A percentile compares a stretch with the other conserved stretches of the same genome.
phyloP scores from a whole-genome alignment of 495 filamentous ascomycete species.

The Apodospora peruviana region DNA sequence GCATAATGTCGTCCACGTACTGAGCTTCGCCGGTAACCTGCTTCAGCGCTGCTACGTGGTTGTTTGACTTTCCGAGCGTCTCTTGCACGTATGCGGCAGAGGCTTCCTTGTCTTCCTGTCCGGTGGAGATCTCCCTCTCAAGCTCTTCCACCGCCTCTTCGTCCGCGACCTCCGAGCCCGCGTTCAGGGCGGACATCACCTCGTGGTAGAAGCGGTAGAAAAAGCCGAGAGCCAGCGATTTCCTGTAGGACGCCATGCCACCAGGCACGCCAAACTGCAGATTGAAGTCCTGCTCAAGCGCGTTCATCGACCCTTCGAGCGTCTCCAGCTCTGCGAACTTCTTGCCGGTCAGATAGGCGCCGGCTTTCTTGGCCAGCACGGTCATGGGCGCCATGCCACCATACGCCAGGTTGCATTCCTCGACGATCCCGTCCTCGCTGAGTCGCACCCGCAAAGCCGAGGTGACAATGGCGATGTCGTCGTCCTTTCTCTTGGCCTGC shows the following conservation, averaged over 20 bases:
- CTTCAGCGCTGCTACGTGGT: conserved; percentile 88
- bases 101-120: conserved; percentile 55
- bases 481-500: conserved; percentile 91
- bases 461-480: conserved; percentile 96
- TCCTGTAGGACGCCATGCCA: conserved; percentile 94
- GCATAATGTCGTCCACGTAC: conserved; percentile 93
- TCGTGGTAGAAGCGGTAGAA: conserved; percentile 87
- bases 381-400: conserved; percentile 89
- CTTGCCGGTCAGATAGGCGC: conserved; percentile 66
- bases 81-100: conserved; percentile 63
- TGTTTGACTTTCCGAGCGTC: conserved; percentile 72
- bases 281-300: conserved; percentile 81
- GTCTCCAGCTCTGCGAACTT: conserved; percentile 73
- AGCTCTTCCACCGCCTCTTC: conserved; percentile 59
- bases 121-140: conserved; percentile 58
- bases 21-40: conserved; percentile 91
- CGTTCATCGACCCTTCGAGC: conserved; percentile 81
- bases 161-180: conserved; percentile 40
- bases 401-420: conserved; percentile 71
- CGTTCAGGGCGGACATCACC: conserved; percentile 42
- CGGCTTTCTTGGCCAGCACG: conserved; percentile 71
- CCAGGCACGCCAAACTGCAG: conserved; percentile 82
- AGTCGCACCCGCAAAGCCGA: conserved; percentile 69
- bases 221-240: conserved; percentile 81
- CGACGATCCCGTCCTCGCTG: conserved; percentile 57